Evolutionary conservation across 257 asterid species (phyloP).

Genomic region (Nicotiana noctiflora): DNA sequence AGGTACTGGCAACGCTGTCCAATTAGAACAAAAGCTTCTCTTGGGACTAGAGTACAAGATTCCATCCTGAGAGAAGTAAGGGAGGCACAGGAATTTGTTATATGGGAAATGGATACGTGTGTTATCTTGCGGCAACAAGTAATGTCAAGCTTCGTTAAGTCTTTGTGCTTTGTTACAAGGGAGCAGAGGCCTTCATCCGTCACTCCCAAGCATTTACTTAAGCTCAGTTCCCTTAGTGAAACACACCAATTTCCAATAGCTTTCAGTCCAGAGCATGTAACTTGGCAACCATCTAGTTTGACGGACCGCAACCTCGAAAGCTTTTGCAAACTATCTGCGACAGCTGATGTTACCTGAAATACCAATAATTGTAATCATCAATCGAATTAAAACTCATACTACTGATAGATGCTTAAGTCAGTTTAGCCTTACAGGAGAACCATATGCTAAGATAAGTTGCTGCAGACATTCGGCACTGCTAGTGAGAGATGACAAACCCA

Average conservation of each 20-base stretch:
- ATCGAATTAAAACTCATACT: background rate
- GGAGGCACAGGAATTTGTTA: conserved; percentile 59
- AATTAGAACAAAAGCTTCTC: conserved; percentile 59
- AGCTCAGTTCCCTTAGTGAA: conserved; percentile 63
- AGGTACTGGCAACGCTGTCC: conserved; percentile 68
- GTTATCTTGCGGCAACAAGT: conserved; percentile 86
- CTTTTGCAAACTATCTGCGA: conserved; percentile 64
- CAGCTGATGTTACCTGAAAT: conserved; percentile 72
- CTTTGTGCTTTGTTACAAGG: conserved; percentile 52
- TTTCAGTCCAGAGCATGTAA: conserved; percentile 70
- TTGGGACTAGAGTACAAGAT: conserved; percentile 52
- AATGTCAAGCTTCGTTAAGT: conserved; percentile 67
- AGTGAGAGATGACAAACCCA: conserved; percentile 72
- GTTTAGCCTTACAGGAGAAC: conserved; percentile 53
- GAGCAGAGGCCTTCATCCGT: conserved; percentile 82
- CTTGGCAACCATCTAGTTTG: conserved; percentile 77
- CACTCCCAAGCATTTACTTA: conserved; percentile 77
- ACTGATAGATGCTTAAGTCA: background rate
- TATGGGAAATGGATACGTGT: conserved; percentile 47
- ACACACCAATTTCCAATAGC: conserved; percentile 70
- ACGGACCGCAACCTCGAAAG: conserved; percentile 61
- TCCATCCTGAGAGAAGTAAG: conserved; percentile 85
- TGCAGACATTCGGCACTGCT: conserved; percentile 47
- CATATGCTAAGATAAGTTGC: conserved; percentile 64
- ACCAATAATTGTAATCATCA: conserved; percentile 9